phyloP scores from a whole-genome alignment of 2,329 filamentous ascomycete genomes.

The Colletotrichum sp. region DNA sequence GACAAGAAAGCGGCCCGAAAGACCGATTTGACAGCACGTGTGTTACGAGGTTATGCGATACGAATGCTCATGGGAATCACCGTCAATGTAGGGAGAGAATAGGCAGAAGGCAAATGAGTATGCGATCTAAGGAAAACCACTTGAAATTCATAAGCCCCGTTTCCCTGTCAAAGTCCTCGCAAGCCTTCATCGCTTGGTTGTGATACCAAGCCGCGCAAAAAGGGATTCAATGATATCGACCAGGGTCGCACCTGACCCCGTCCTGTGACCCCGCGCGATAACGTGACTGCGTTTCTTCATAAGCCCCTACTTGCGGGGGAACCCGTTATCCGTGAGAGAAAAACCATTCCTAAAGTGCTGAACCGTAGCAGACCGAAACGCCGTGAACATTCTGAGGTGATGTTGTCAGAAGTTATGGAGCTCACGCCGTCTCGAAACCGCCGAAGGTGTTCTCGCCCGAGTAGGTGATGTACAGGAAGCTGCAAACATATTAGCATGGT shows the following conservation, averaged over 20 bases:
- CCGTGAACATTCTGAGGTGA: conserved; percentile 21
- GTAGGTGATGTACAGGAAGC: conserved; percentile 99
- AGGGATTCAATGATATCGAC: neutral
- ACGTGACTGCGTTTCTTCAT: conserved; percentile 21
- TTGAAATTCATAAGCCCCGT: conserved; percentile 2
- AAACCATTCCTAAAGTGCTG: conserved; percentile 20
- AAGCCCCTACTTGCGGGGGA: conserved; percentile 3
- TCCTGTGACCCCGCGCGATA: conserved; percentile 15
- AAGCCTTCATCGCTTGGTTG: conserved; percentile 15
- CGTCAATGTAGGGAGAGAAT: neutral
- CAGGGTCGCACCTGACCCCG: conserved; percentile 8
- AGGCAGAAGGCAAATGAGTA: neutral
- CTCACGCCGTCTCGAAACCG: conserved; percentile 45
- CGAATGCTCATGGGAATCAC: neutral
- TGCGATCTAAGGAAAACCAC: conserved; percentile 16
- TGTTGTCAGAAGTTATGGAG: conserved; percentile 12
- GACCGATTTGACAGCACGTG: neutral
- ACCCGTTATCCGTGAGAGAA: conserved; percentile 16
- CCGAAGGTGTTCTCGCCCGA: conserved; percentile 99
- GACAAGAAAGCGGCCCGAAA: neutral
- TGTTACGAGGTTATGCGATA: neutral
- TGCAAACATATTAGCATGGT: conserved; percentile 35
- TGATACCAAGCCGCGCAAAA: conserved; percentile 9
- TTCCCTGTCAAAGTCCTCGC: conserved; percentile 6
- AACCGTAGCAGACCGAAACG: conserved; percentile 22